phyloP scores from a whole-genome alignment of 1,284 basidiomycete genomes.

The Dichomitus squalens region DNA sequence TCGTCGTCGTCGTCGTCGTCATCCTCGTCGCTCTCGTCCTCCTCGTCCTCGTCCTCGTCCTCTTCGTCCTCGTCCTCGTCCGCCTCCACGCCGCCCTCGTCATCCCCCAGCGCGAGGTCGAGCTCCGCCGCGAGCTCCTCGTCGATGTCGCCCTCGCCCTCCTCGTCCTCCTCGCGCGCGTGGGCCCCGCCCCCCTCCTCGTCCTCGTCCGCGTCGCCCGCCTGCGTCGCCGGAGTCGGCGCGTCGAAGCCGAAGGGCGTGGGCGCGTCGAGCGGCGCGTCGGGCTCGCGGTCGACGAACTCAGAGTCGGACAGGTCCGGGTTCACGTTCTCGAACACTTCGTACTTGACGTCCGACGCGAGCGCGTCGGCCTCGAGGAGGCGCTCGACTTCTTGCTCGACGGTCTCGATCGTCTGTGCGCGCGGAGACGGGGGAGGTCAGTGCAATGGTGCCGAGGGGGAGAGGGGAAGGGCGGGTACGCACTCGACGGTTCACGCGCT shows the following conservation, averaged over 20 bases:
- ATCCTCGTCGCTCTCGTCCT: slow-evolving; percentile 66
- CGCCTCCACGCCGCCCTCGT: slow-evolving; percentile 51
- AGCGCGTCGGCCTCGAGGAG: slow-evolving; percentile 86
- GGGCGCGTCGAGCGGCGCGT: slow-evolving; percentile 49
- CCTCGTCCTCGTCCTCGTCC: slow-evolving; percentile 70
- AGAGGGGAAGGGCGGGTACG: not conserved
- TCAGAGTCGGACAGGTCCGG: slow-evolving; percentile 88
- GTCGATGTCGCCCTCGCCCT: slow-evolving; percentile 77
- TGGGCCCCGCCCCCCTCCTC: slow-evolving; percentile 57
- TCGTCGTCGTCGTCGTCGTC: slow-evolving; percentile 73
- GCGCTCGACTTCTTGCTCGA: slow-evolving; percentile 95
- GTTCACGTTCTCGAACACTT: slow-evolving; percentile 82
- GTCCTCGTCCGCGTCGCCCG: slow-evolving; percentile 60
- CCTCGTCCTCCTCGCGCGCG: slow-evolving; percentile 61
- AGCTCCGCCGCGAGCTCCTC: slow-evolving; percentile 78
- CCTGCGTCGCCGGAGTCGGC: slow-evolving; percentile 43
- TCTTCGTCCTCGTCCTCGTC: slow-evolving; percentile 73
- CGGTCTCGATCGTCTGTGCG: slow-evolving; percentile 87
- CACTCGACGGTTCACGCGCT: slow-evolving; percentile 83
- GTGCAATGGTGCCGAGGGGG: not conserved
- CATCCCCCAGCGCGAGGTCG: slow-evolving; percentile 66
- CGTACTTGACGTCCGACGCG: slow-evolving; percentile 80
- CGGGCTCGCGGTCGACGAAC: slow-evolving; percentile 69
- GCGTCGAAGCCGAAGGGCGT: slow-evolving; percentile 42
- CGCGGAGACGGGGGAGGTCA: not conserved